Evolutionary conservation across 306 rosid species (phyloP).

Genomic region (Fragaria nilgerrensis): DNA sequence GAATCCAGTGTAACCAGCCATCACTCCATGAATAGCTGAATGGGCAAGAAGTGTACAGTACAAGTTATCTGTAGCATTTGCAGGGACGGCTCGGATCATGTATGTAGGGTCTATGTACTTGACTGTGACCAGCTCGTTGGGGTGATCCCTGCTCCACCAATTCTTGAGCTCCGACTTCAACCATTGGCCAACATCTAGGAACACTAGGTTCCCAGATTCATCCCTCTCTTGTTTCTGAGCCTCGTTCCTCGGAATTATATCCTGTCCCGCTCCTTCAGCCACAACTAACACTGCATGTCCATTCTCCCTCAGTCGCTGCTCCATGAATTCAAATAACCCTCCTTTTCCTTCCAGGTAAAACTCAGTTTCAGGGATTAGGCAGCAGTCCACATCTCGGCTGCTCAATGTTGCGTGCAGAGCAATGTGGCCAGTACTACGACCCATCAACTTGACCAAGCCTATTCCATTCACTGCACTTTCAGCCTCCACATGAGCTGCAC

Average conservation of each 20-base stretch:
- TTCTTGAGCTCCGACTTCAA: constrained; percentile 72
- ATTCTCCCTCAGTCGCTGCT: constrained; percentile 45
- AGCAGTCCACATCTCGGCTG: constrained; percentile 88
- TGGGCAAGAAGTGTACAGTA: constrained; percentile 86
- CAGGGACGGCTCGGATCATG: constrained; percentile 87
- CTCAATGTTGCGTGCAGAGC: constrained; percentile 72
- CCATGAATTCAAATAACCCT: constrained; percentile 72
- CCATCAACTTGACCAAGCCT: constrained; percentile 88
- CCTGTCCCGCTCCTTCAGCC: constrained; percentile 93
- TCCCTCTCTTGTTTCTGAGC: constrained; percentile 63
- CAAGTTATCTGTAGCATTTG: constrained; percentile 67
- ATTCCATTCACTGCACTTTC: constrained; percentile 86
- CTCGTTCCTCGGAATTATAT: constrained; percentile 55
- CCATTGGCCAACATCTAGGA: constrained; percentile 79
- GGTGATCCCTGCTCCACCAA: constrained; percentile 71
- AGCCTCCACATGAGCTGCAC: constrained; percentile 76
- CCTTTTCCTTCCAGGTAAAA: constrained; percentile 83
- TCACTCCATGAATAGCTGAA: constrained; percentile 78
- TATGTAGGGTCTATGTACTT: constrained; percentile 86
- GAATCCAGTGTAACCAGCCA: constrained; percentile 89
- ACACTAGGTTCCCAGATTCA: constrained; percentile 75
- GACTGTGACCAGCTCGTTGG: constrained; percentile 58
- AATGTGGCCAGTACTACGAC: constrained; percentile 83
- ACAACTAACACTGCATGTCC: constrained; percentile 81
- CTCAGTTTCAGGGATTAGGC: constrained; percentile 70